These are phyloP conservation scores for Phytopythium helicoides DNA, from an alignment of 352 stramenopile species.

Conservation along the genomic window DNA sequence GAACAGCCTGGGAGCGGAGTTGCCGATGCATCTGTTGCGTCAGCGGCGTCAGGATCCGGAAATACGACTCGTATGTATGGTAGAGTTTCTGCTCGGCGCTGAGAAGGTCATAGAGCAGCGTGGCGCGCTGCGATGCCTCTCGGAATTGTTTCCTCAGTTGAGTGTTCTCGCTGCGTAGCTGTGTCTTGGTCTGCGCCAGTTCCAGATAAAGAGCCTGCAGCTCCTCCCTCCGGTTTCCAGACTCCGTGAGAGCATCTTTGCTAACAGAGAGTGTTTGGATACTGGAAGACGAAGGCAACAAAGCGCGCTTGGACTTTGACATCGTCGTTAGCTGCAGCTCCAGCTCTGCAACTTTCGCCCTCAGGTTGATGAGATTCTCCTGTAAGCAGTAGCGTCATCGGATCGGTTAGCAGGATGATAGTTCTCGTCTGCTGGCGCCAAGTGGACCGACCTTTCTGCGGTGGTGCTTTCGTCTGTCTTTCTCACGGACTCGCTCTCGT, in stretches of 20 bases:
- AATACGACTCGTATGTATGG: conserved; percentile 23
- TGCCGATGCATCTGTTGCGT: conserved; percentile 12
- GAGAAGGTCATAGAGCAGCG: conserved; percentile 22
- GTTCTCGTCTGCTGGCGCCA: too few species aligned
- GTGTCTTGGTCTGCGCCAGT: not conserved
- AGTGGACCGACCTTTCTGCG: conserved; percentile 10
- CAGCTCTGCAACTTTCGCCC: not conserved
- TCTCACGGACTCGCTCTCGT: conserved; percentile 21
- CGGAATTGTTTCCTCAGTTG: conserved; percentile 26
- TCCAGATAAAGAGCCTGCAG: not conserved
- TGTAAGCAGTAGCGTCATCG: too few species aligned
- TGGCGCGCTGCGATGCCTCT: conserved; percentile 7
- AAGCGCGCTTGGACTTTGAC: too few species aligned
- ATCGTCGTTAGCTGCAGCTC: not conserved
- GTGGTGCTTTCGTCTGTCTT: conserved; percentile 29
- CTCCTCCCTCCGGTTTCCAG: not conserved
- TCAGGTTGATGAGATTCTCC: not conserved
- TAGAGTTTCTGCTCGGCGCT: conserved; percentile 32
- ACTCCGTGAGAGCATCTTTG: too few species aligned
- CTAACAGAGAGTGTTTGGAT: too few species aligned
- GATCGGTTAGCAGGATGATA: too few species aligned
- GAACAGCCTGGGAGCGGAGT: conserved; percentile 11
- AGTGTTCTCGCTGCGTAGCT: conserved; percentile 20
- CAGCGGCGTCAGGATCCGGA: conserved; percentile 26
- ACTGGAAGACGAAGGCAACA: too few species aligned